phyloP scores from a whole-genome alignment of 345 rosid species.

The Schrenkiella parvula region DNA sequence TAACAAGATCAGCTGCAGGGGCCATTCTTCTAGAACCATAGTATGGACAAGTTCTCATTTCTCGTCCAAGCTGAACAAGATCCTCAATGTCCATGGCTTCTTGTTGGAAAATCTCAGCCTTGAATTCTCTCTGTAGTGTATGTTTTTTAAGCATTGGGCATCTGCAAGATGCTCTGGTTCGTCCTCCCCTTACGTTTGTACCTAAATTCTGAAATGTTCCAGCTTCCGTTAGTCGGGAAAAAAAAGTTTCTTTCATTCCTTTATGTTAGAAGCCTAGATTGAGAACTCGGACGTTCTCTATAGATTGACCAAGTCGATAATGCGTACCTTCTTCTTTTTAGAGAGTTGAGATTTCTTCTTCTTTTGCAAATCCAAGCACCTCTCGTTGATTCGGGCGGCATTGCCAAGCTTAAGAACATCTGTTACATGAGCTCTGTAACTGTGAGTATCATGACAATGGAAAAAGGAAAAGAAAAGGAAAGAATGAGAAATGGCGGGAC shows the following conservation, averaged over 20 bases:
- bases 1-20: constrained; percentile 75
- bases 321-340: constrained; percentile 72
- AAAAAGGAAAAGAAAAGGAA: background rate
- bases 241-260: background rate
- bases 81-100: constrained; percentile 90
- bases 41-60: constrained; percentile 80
- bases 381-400: constrained; percentile 62
- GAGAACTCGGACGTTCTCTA: background rate
- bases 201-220: constrained; percentile 49
- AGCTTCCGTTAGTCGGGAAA: constrained; percentile 20
- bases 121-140: constrained; percentile 57
- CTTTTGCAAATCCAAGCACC: constrained; percentile 85
- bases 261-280: background rate
- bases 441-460: background rate
- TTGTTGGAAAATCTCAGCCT: constrained; percentile 44
- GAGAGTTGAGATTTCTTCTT: constrained; percentile 49
- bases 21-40: constrained; percentile 80
- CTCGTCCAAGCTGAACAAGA: constrained; percentile 70
- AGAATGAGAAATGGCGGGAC: background rate
- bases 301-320: background rate
- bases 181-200: constrained; percentile 43
- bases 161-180: constrained; percentile 57
- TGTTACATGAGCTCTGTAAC: constrained; percentile 29
- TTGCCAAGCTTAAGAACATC: constrained; percentile 71
- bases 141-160: constrained; percentile 85